Percentiles rank a stretch among this genome's conserved stretches.
Evolutionary conservation across 2,329 filamentous ascomycete species (phyloP).

Genomic region (Stagonosporopsis cucurbitacearum): DNA sequence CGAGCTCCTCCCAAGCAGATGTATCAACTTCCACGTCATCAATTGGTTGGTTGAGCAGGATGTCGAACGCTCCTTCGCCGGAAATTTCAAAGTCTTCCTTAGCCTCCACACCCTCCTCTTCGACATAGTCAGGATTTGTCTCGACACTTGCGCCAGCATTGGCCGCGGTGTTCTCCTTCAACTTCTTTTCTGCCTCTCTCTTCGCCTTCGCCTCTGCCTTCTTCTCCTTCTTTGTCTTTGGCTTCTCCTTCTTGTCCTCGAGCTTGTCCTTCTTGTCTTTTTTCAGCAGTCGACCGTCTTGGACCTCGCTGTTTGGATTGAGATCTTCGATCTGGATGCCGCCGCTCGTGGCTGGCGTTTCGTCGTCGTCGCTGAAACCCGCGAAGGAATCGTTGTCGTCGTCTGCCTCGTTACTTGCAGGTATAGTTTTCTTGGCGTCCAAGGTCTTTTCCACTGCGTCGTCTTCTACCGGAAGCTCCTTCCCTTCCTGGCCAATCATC

Average conservation of each 20-base stretch:
- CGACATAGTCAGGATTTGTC: conserved; percentile 26
- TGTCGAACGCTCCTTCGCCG: conserved; percentile 58
- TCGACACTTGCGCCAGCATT: conserved; percentile 17
- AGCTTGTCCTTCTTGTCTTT: conserved; percentile 25
- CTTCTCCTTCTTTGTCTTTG: conserved; percentile 26
- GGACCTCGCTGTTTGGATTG: conserved; percentile 32
- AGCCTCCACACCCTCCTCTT: conserved; percentile 29
- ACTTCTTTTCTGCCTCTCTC: conserved; percentile 25
- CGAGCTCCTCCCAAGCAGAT: conserved; percentile 77
- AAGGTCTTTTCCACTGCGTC: conserved; percentile 3
- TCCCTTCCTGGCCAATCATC: conserved; percentile 28
- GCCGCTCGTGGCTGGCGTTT: conserved; percentile 16
- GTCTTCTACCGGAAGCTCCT: conserved; percentile 16
- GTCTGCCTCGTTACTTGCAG: conserved; percentile 35
- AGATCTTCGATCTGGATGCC: conserved; percentile 14
- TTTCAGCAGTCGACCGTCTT: conserved; percentile 11
- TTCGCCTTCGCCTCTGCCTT: conserved; percentile 26
- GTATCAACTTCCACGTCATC: conserved; percentile 70
- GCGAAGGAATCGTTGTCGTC: conserved; percentile 53
- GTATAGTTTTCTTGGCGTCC: conserved; percentile 17
- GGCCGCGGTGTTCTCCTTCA: conserved; percentile 15
- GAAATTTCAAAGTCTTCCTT: conserved; percentile 31
- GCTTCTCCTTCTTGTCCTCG: conserved; percentile 11
- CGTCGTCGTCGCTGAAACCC: conserved; percentile 27
- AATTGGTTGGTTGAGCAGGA: conserved; percentile 60